phyloP scores from a whole-genome alignment of 1,139 yeast genomes.

The Debaryomyces singareniensis region DNA sequence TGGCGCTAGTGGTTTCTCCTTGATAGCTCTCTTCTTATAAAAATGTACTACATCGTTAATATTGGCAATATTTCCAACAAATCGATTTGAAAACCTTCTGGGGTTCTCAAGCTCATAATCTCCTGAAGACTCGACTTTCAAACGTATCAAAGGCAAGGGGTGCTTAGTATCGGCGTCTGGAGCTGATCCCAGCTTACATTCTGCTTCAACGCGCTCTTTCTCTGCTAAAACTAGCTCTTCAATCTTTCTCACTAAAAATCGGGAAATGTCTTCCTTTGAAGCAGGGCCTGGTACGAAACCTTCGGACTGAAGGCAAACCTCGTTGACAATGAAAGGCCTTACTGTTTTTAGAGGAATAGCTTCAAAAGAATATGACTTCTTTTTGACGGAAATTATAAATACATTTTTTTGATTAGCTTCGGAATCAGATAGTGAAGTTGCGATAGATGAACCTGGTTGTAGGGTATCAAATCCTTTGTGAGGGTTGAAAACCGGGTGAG shows the following conservation, averaged over 20 bases:
- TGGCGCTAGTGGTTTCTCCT: constrained; percentile 5
- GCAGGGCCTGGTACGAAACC: constrained; percentile 61
- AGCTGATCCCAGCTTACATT: too few species aligned
- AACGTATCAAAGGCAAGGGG: constrained; percentile 75
- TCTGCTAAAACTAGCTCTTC: constrained; percentile 64
- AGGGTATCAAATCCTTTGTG: constrained; percentile 70
- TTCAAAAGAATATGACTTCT: constrained; percentile 54
- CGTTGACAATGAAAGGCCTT: constrained; percentile 76
- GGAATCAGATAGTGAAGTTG: constrained; percentile 83
- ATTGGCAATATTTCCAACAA: constrained; percentile 89
- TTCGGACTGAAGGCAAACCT: constrained; percentile 48
- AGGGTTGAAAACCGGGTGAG: constrained; percentile 61
- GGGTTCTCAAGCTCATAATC: constrained; percentile 91
- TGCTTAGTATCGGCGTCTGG: background rate
- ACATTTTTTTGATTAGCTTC: constrained; percentile 74
- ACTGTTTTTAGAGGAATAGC: constrained; percentile 66
- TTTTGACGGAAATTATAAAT: constrained; percentile 60
- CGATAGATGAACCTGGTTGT: constrained; percentile 94
- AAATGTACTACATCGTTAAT: constrained; percentile 77
- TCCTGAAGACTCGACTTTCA: constrained; percentile 84
- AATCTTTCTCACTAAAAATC: constrained; percentile 56
- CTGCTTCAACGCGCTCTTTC: constrained; percentile 14
- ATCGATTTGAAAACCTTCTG: constrained; percentile 78
- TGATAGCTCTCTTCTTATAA: constrained; percentile 38
- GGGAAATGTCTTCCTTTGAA: constrained; percentile 54